These are phyloP conservation scores for Geotrichum carabidarum DNA, from an alignment of 1,139 yeast species.

Conservation along the genomic window DNA sequence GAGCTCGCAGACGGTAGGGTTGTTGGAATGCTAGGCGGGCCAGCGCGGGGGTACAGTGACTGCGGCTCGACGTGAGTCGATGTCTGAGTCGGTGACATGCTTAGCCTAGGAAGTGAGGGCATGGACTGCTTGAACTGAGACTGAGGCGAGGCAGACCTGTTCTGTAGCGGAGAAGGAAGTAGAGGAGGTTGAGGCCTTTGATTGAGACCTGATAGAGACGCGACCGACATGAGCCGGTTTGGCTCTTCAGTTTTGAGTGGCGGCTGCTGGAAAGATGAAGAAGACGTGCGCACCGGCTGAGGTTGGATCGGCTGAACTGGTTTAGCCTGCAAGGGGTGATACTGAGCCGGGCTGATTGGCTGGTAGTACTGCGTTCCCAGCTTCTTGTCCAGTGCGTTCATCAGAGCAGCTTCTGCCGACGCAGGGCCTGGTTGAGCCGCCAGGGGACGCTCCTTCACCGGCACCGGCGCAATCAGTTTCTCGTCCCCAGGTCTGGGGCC, in stretches of 20 bases:
- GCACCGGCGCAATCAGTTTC: background rate
- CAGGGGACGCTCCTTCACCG: background rate
- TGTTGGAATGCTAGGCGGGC: background rate
- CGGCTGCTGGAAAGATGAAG: no score
- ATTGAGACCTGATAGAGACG: background rate
- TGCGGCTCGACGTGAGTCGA: background rate
- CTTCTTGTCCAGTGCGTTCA: conserved; percentile 17
- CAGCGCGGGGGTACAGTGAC: background rate
- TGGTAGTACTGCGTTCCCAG: background rate
- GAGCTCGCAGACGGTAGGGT: conserved; percentile 7
- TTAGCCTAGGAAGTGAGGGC: no score
- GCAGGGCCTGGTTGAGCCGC: conserved; percentile 1
- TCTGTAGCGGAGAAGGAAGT: background rate
- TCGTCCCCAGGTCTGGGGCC: background rate
- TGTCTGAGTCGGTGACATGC: background rate
- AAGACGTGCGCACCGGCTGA: no score
- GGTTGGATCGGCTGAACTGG: no score
- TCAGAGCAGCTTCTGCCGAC: conserved; percentile 18
- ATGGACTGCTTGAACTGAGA: no score
- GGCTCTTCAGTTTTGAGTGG: no score
- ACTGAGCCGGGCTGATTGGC: background rate
- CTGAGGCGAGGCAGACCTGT: no score
- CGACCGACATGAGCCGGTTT: no score
- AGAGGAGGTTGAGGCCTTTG: background rate
- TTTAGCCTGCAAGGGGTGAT: background rate